These are phyloP conservation scores for Sporothrix sp. DNA, from an alignment of 2,329 filamentous ascomycete species.

Conservation along the genomic window DNA sequence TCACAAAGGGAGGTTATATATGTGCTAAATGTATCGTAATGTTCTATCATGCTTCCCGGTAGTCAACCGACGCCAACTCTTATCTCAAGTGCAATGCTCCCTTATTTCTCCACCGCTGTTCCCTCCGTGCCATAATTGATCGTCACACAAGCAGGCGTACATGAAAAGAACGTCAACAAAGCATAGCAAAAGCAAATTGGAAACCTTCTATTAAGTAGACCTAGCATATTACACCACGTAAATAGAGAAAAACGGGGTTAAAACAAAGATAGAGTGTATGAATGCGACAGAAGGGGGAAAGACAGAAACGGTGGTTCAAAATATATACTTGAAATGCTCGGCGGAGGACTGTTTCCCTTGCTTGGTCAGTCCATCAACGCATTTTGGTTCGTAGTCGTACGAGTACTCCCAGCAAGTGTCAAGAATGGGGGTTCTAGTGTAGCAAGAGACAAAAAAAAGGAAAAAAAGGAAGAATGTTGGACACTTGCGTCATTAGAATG, in stretches of 20 bases:
- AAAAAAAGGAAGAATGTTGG: not conserved
- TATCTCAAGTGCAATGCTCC: no score
- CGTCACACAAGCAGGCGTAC: not conserved
- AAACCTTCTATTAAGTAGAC: slow-evolving; percentile 7
- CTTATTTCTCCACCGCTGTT: no score
- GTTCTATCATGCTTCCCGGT: no score
- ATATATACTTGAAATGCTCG: slow-evolving; percentile 12
- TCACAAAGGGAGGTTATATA: no score
- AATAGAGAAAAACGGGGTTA: slow-evolving; percentile 3
- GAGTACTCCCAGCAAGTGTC: slow-evolving; percentile 9
- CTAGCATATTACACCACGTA: slow-evolving; percentile 8
- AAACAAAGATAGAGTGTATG: not conserved
- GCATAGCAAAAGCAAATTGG: not conserved
- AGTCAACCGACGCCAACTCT: no score
- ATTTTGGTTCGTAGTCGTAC: slow-evolving; percentile 8
- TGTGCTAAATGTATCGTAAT: no score
- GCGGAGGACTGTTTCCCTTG: not conserved
- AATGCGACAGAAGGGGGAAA: not conserved
- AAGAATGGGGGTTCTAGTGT: not conserved
- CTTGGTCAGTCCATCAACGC: not conserved
- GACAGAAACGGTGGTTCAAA: not conserved
- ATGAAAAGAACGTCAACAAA: not conserved
- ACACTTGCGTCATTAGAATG: slow-evolving; percentile 5
- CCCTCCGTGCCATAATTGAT: no score
- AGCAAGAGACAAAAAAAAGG: not conserved